Evolutionary conservation across 2,329 filamentous ascomycete genomes (phyloP).

Genomic region (Orbilia javanica): DNA sequence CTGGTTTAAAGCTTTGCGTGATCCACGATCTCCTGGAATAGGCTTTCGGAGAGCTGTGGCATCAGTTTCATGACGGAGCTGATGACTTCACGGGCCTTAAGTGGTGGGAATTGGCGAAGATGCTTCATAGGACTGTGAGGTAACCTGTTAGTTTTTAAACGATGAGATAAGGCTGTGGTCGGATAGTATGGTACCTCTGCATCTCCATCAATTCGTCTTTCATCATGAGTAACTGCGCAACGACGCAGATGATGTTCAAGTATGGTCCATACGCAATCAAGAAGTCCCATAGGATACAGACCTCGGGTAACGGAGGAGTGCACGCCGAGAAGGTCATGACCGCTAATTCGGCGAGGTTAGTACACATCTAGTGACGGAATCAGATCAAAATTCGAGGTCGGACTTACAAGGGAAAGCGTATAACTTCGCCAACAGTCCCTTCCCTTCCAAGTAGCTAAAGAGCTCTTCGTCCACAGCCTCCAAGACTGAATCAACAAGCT

Average conservation of each 20-base stretch:
- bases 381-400: not conserved
- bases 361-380: not conserved
- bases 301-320: slow-evolving; percentile 93
- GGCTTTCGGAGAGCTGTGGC: slow-evolving; percentile 87
- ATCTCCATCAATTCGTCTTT: slow-evolving; percentile 85
- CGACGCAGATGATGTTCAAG: slow-evolving; percentile 94
- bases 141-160: slow-evolving; percentile 61
- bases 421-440: slow-evolving; percentile 90
- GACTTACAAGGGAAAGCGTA: slow-evolving; percentile 84
- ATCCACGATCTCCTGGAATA: slow-evolving; percentile 88
- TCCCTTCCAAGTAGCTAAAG: slow-evolving; percentile 83
- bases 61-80: slow-evolving; percentile 88
- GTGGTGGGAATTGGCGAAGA: slow-evolving; percentile 84
- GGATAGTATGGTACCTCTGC: slow-evolving; percentile 74
- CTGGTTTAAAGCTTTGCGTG: slow-evolving; percentile 74
- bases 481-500: slow-evolving; percentile 90
- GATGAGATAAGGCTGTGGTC: slow-evolving; percentile 30
- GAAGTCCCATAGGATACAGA: slow-evolving; percentile 95
- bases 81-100: slow-evolving; percentile 81
- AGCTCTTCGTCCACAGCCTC: slow-evolving; percentile 92
- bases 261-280: slow-evolving; percentile 95
- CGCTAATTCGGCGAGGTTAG: slow-evolving; percentile 63
- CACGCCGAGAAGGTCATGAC: slow-evolving; percentile 95
- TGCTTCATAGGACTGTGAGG: slow-evolving; percentile 84
- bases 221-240: slow-evolving; percentile 91